phyloP scores from a whole-genome alignment of 129 eudicot genomes.

The sunflower (Helianthus annuus) region HanXRQr2.0-SUNRISE NC_035438.2:135184093-135184592 shows the following conservation, averaged over 20 bases:
- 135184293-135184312: constrained; percentile 28
- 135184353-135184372: background rate
- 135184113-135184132: too few species aligned
- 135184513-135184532: constrained; percentile 13
- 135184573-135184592: too few species aligned
- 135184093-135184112: background rate
- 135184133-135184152: too few species aligned
- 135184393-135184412: background rate
- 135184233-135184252: constrained; percentile 12
- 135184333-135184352: constrained; percentile 8
- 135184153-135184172: too few species aligned
- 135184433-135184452: background rate
- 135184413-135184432: background rate
- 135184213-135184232: too few species aligned
- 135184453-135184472: constrained; percentile 6
- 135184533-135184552: constrained; percentile 2
- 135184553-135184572: too few species aligned
- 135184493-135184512: constrained; percentile 10
- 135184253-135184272: constrained; percentile 10
- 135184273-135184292: background rate
- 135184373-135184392: too few species aligned
- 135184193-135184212: too few species aligned
- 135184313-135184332: constrained; percentile 29
- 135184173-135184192: background rate
- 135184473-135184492: background rate